A percentile compares a stretch with the other conserved stretches of the same genome.
phyloP scores from a whole-genome alignment of 805 yeast species.

The Candida anglica region DNA sequence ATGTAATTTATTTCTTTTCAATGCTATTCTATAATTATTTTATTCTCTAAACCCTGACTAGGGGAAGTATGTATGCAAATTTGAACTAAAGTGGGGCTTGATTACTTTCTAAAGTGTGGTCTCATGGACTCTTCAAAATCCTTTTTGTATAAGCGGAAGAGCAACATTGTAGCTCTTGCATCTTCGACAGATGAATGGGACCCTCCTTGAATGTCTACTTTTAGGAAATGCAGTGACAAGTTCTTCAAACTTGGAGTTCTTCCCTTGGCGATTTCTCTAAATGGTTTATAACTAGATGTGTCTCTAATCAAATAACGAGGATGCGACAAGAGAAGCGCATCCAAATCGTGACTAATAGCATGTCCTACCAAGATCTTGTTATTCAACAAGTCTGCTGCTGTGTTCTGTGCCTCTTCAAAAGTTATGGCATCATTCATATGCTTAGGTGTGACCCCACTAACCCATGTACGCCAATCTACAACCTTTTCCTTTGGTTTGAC shows the following conservation, averaged over 20 bases:
- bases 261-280: conserved; percentile 57
- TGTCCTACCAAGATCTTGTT: conserved; percentile 75
- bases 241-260: conserved; percentile 72
- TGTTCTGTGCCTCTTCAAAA: conserved; percentile 62
- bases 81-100: too few relatives aligned
- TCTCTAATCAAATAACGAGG: conserved; percentile 66
- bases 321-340: conserved; percentile 62
- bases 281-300: conserved; percentile 62
- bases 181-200: conserved; percentile 88
- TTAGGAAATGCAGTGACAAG: conserved; percentile 53
- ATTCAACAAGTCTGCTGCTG: conserved; percentile 48
- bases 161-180: conserved; percentile 81
- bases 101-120: too few relatives aligned
- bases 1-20: too few relatives aligned
- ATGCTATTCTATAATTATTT: conserved; percentile 1
- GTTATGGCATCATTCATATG: conserved; percentile 66
- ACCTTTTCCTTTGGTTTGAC: conserved; percentile 75
- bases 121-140: too few relatives aligned
- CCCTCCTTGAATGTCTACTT: conserved; percentile 63
- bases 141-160: conserved; percentile 59
- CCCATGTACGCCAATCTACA: conserved; percentile 91
- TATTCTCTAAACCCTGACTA: too few relatives aligned
- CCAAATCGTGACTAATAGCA: conserved; percentile 76
- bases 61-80: too few relatives aligned
- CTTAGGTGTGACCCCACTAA: conserved; percentile 74